Evolutionary conservation across 805 yeast genomes (phyloP).

Genomic region (Kuraishia capsulata): DNA sequence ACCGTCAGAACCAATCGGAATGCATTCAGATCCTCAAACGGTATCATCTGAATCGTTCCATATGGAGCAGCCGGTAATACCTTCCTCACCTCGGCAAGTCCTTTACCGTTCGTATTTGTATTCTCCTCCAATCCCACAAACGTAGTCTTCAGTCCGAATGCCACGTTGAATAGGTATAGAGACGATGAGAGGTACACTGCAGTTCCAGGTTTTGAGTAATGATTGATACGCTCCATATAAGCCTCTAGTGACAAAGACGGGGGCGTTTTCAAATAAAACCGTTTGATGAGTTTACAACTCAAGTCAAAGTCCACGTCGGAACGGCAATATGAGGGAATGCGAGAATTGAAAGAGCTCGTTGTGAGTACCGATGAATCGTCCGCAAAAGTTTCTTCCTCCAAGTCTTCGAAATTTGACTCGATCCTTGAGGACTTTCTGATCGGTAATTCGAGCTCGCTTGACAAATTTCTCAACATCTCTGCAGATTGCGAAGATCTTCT

Average conservation of each 20-base stretch:
- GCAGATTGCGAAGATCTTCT: neutral
- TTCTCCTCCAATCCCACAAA: conserved; percentile 2
- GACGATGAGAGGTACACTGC: conserved; percentile 21
- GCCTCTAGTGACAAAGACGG: conserved; percentile 18
- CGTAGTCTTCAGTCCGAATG: conserved; percentile 15
- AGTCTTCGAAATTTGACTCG: conserved; percentile 17
- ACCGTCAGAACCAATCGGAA: conserved; percentile 29
- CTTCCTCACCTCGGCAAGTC: neutral
- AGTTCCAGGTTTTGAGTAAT: conserved; percentile 19
- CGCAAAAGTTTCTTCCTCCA: neutral
- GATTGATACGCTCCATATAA: conserved; percentile 22
- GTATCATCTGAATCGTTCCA: conserved; percentile 11
- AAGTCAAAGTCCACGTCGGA: neutral
- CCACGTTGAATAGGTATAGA: conserved; percentile 18
- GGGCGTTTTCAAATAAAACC: conserved; percentile 20
- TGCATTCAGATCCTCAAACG: conserved; percentile 26
- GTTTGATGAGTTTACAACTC: conserved; percentile 8
- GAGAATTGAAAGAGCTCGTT: neutral
- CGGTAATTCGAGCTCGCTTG: conserved; percentile 20
- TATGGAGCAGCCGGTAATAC: conserved; percentile 3
- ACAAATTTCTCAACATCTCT: neutral
- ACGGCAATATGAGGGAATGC: neutral
- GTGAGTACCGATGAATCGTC: neutral
- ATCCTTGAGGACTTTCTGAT: conserved; percentile 15
- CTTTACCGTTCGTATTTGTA: neutral